Evolutionary conservation across 208 protist species (phyloP), one percentile per base, ranked within the genome.

Genomic region (Tritrichomonas foetus): DNA sequence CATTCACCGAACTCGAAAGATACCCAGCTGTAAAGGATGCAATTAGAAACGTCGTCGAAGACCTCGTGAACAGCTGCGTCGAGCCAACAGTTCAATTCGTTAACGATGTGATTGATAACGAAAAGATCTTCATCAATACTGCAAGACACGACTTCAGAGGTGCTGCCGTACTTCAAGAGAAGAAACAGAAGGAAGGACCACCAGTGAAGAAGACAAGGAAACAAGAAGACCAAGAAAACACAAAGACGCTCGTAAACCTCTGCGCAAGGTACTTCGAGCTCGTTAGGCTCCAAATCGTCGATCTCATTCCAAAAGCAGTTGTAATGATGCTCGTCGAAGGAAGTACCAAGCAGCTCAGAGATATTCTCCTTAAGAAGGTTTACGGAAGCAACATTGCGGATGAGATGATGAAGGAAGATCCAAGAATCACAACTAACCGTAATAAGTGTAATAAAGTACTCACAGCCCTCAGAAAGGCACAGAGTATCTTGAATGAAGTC

Each of bases 351-450:
- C 5, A 69, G 16, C 47, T 96, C 3, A 93, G 96, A 25, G 94
- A 94, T 30, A 93, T 75, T 49, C 47, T 96, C 0, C 89, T 96
- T 20, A 69, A 66, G 22, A 95, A 93, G 13, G 61, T 96, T 33
- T 97, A 97, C 39, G 95, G 95, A 22, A 84, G 92, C 16, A 44
- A 36, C 27, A 27, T 72, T 20, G 95, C 96, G 27, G 94, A 95
- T n/a, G 93, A 96, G 44, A 50, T 96, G n/a, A 53, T 97, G n/a
- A 93, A 55, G 44, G 96, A 96, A 95, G 94, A 96, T 92, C 94
- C 95, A 30, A 61, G 61, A 57, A 94, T 97, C 72, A 69, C 94
- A 22, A 82, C 94, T 44, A 96, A 96, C 47, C 55, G 95, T 64
- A 61, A 92, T 13, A 78, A 94, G 66, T 75, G 82, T 44, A 93